A percentile compares a stretch with the other conserved stretches of the same genome.
These are phyloP conservation scores for Botryotinia globosa DNA, from an alignment of 2,329 filamentous ascomycete genomes.

Conservation along the genomic window DNA sequence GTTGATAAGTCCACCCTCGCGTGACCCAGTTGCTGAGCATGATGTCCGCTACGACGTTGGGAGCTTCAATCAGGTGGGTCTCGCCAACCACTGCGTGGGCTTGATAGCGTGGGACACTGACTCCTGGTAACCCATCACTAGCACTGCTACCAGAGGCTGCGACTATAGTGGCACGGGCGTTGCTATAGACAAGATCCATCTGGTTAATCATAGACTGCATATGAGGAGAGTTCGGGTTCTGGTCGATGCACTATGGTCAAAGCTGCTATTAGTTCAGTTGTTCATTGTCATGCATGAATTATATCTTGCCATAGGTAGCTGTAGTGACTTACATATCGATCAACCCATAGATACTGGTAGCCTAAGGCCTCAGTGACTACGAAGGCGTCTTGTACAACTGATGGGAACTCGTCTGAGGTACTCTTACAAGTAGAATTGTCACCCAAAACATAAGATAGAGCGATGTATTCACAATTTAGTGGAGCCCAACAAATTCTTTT, in stretches of 20 bases:
- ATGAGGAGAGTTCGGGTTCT: not conserved
- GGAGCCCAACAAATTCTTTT: not conserved
- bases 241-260: not conserved
- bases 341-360: not conserved
- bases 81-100: not conserved
- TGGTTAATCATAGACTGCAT: not conserved
- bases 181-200: not conserved
- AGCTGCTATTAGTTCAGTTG: not conserved
- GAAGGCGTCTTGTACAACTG: not conserved
- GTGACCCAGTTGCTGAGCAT: not conserved
- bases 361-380: not conserved
- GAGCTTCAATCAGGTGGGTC: not conserved
- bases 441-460: not conserved
- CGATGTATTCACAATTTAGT: not conserved
- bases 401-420: not conserved
- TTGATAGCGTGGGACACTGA: not conserved
- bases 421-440: not conserved
- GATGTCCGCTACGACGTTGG: accelerated
- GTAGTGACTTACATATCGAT: not conserved
- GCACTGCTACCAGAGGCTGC: not conserved
- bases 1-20: not conserved
- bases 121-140: not conserved
- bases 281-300: not conserved
- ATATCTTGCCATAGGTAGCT: not conserved
- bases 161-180: not conserved